Conservation (phyloP, 2,329 filamentous ascomycete species). For the Penicillium sp. region DNA sequence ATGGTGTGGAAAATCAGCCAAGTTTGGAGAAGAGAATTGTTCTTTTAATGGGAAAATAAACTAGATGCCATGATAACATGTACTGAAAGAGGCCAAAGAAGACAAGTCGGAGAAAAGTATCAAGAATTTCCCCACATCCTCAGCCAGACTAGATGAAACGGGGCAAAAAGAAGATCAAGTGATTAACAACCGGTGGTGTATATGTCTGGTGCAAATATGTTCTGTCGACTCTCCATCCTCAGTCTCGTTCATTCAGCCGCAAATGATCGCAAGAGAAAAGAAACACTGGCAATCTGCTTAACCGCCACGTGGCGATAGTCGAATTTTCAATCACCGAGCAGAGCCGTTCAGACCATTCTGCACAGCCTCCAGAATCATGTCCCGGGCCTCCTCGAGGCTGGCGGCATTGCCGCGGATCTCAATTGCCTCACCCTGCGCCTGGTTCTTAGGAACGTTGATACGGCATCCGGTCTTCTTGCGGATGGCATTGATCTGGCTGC, state of each 20-base stretch:
- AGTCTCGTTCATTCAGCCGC: conserved; percentile 1
- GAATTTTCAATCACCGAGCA: conserved; percentile 16
- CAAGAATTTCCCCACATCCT: conserved; percentile 18
- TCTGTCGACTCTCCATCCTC: conserved; percentile 7
- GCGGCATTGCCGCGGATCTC: conserved; percentile 80
- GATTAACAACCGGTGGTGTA: conserved; percentile 6
- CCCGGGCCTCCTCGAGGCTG: conserved; percentile 82
- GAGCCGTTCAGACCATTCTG: conserved; percentile 43
- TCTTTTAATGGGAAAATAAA: conserved; percentile 23
- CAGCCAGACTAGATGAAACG: not conserved
- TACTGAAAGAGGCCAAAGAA: conserved; percentile 8
- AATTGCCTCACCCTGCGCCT: conserved; percentile 76
- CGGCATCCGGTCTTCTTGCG: conserved; percentile 89
- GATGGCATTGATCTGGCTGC: conserved; percentile 89
- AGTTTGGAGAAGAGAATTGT: conserved; percentile 14
- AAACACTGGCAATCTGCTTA: not conserved
- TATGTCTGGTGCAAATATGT: conserved; percentile 21
- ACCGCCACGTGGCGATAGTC: not conserved
- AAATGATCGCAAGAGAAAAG: not conserved
- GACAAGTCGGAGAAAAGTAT: conserved; percentile 15
- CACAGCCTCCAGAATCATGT: conserved; percentile 85
- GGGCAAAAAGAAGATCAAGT: not conserved
- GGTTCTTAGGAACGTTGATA: conserved; percentile 87
- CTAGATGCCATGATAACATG: conserved; percentile 16
- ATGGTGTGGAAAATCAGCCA: not conserved